Conservation (phyloP, 208 protist genomes). For the Trypanosoma conorhini region DNA sequence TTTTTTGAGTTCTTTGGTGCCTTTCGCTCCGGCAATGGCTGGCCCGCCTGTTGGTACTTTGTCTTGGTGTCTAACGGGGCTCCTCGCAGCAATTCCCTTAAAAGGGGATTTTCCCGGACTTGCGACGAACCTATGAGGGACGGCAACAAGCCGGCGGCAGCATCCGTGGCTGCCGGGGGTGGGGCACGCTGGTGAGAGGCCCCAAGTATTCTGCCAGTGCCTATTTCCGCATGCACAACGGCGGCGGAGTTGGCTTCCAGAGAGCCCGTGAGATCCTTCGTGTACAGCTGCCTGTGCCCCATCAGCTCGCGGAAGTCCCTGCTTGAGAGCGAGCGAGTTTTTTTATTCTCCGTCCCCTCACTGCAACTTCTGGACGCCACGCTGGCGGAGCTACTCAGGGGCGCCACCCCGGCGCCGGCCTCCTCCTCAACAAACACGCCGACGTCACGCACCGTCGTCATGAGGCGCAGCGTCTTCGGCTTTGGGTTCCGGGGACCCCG, state of each 20-base stretch:
- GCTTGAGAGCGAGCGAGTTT: background rate
- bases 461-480: background rate
- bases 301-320: background rate
- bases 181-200: background rate
- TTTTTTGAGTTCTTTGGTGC: slow-evolving; percentile 10
- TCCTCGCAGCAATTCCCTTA: slow-evolving; percentile 28
- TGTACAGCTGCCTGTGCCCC: background rate
- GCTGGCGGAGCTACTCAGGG: background rate
- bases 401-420: background rate
- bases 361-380: background rate
- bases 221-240: slow-evolving; percentile 11
- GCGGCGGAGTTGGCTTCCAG: background rate
- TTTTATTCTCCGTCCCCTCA: background rate
- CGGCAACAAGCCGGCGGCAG: background rate
- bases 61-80: slow-evolving; percentile 31
- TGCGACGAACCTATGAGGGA: slow-evolving; percentile 3
- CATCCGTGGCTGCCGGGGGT: background rate
- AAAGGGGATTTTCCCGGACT: slow-evolving; percentile 9
- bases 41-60: slow-evolving; percentile 25
- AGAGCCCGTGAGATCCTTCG: background rate
- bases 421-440: slow-evolving; percentile 24
- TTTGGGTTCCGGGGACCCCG: background rate
- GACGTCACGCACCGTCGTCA: slow-evolving; percentile 12
- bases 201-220: slow-evolving; percentile 10
- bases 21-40: slow-evolving; percentile 20